Evolutionary conservation across 768 basidiomycete genomes (phyloP).

Genomic region (Trametes cingulata): DNA sequence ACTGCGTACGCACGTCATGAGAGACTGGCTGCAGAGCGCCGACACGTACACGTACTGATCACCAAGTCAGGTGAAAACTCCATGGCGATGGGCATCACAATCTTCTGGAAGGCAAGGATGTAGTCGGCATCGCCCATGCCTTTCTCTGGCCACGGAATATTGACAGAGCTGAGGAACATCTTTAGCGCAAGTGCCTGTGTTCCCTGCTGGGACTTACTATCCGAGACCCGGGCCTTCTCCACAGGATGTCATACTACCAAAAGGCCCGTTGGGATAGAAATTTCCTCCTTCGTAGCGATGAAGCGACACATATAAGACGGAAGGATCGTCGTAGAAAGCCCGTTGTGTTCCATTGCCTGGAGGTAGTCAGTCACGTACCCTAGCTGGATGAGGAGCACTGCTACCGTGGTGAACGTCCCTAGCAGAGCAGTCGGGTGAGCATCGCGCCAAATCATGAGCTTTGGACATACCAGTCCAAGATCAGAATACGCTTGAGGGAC

Average conservation of each 20-base stretch:
- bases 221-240: slow-evolving; percentile 85
- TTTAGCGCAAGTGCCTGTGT: background rate
- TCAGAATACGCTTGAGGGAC: slow-evolving; percentile 76
- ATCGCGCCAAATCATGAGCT: background rate
- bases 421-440: too few relatives aligned
- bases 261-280: slow-evolving; percentile 93
- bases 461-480: slow-evolving; percentile 89
- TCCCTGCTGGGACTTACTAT: slow-evolving; percentile 54
- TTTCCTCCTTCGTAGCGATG: slow-evolving; percentile 91
- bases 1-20: slow-evolving; percentile 48
- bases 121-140: slow-evolving; percentile 97
- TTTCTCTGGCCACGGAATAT: slow-evolving; percentile 88
- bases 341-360: slow-evolving; percentile 96
- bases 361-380: background rate
- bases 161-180: slow-evolving; percentile 69
- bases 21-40: too few relatives aligned
- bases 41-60: slow-evolving; percentile 64
- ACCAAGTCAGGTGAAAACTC: slow-evolving; percentile 97
- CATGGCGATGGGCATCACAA: slow-evolving; percentile 95
- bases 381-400: slow-evolving; percentile 13
- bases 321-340: slow-evolving; percentile 91
- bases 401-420: slow-evolving; percentile 97
- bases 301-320: slow-evolving; percentile 89
- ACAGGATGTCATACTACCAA: slow-evolving; percentile 83
- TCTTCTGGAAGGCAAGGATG: slow-evolving; percentile 91